Evolutionary conservation across 768 basidiomycete genomes (phyloP), one percentile per base, ranked within the genome.

Genomic region (Asterophora lycoperdoides): DNA sequence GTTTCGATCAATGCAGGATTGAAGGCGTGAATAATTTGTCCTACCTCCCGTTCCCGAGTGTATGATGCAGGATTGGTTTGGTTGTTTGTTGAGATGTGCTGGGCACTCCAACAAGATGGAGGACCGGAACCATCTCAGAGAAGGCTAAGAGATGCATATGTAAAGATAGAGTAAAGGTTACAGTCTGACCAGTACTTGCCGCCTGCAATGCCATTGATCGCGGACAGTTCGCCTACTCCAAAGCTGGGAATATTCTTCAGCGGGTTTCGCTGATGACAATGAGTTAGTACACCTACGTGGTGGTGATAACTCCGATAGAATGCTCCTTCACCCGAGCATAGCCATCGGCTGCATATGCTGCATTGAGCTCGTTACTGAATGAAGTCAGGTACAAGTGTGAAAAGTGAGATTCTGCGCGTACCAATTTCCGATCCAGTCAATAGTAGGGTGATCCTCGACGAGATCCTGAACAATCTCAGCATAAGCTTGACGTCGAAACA

Each of bases 141-240:
- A 84, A 84, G 13, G 86, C 86, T 86, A 15, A 23, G 23, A 3
- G 14, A 2, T 18, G 6, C 2, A 28, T 28, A 14, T 13, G 11
- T n/a, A 28, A 13, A 35, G 35, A 8, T 10, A 4, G 34, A 30
- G 23, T 23, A 23, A 23, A 23, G 23, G 23, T 23, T 23, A 23
- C 6, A 39, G 8, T 14, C 49, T 28, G 28, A 32, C 1, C 39
- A 8, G 6, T 5, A 53, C 71, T 49, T 56, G 79, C 85, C 80
- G 58, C 86, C 86, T 23, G 86, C 89, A 52, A 93, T 80, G 35
- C 89, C 88, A 57, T 91, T 90, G 30, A 87, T 82, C 4, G 93
- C 92, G 34, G 85, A 88, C 37, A 95, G 69, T 64, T 96, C 93
- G 13, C 93, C 93, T n/a, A 96, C 93, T 46, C 93, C 93, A 55